Evolutionary conservation across 2,329 filamentous ascomycete genomes (phyloP).

Genomic region (Aspergillus bombycis): DNA sequence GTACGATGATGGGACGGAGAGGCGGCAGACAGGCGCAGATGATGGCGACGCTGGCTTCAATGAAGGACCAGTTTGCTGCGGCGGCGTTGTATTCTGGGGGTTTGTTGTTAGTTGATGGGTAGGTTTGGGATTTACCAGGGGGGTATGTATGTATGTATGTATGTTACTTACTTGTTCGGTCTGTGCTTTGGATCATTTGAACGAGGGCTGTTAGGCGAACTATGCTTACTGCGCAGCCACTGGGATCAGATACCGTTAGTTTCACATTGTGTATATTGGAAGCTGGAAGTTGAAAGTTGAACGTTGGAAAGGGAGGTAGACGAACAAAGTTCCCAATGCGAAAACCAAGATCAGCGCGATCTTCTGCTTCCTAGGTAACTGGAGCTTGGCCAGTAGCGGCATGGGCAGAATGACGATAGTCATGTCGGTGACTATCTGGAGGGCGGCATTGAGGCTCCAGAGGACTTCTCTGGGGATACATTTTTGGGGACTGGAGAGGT

Average conservation of each 20-base stretch:
- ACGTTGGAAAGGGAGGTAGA: not conserved
- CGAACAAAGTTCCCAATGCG: slow-evolving; percentile 33
- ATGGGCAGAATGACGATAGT: slow-evolving; percentile 32
- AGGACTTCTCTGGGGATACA: slow-evolving; percentile 27
- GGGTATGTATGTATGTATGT: not conserved
- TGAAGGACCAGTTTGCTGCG: slow-evolving; percentile 34
- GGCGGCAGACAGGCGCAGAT: slow-evolving; percentile 35
- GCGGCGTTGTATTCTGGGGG: slow-evolving; percentile 26
- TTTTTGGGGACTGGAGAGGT: not conserved
- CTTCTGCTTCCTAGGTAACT: slow-evolving; percentile 27
- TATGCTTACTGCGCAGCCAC: slow-evolving; percentile 33
- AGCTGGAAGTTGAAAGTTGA: not conserved
- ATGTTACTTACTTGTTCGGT: slow-evolving; percentile 24
- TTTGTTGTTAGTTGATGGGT: not conserved
- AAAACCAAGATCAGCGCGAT: slow-evolving; percentile 31
- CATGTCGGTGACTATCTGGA: slow-evolving; percentile 33
- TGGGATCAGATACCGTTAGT: slow-evolving; percentile 12
- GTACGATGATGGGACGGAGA: slow-evolving; percentile 30
- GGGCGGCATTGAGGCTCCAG: slow-evolving; percentile 34
- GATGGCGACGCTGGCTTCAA: slow-evolving; percentile 36
- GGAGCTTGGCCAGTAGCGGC: slow-evolving; percentile 27
- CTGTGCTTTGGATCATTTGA: slow-evolving; percentile 14
- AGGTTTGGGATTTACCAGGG: too few relatives aligned
- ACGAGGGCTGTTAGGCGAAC: slow-evolving; percentile 27
- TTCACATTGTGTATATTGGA: not conserved